These are phyloP conservation scores for Mycena vulgaris DNA, from an alignment of 768 basidiomycete species.

Conservation along the genomic window DNA sequence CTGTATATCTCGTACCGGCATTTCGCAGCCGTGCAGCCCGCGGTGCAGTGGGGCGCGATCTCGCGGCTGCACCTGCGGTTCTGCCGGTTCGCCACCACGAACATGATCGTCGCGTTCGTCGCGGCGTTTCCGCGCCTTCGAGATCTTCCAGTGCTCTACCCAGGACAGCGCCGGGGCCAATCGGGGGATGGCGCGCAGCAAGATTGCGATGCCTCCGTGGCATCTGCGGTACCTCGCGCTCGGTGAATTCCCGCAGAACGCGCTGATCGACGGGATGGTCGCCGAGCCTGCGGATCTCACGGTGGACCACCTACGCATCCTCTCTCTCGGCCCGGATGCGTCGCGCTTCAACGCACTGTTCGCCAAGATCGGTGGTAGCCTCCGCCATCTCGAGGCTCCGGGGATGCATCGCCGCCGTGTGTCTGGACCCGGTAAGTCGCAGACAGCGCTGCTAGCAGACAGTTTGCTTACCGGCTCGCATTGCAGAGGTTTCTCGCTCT, in stretches of 20 bases:
- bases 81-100: constrained; percentile 7
- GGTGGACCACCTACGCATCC: constrained; percentile 26
- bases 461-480: too few relatives aligned
- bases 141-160: constrained; percentile 24
- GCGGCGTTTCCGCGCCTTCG: constrained; percentile 23
- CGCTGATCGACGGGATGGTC: constrained; percentile 26
- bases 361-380: not conserved
- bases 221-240: constrained; percentile 24
- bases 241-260: constrained; percentile 24
- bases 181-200: not conserved
- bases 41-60: not conserved
- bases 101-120: constrained; percentile 24
- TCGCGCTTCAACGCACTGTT: constrained; percentile 23
- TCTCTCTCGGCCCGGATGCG: constrained; percentile 20
- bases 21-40: not conserved
- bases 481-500: constrained; percentile 18
- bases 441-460: too few relatives aligned
- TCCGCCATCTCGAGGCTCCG: constrained; percentile 25
- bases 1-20: constrained; percentile 15
- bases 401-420: constrained; percentile 1
- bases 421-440: not conserved
- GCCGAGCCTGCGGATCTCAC: not conserved
- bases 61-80: constrained; percentile 18
- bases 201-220: constrained; percentile 9
- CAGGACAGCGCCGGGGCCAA: not conserved